Percentiles rank a stretch among this genome's conserved stretches.
Evolutionary conservation across 495 filamentous ascomycete genomes (phyloP).

Genomic region (Penicillium waksmanii): DNA sequence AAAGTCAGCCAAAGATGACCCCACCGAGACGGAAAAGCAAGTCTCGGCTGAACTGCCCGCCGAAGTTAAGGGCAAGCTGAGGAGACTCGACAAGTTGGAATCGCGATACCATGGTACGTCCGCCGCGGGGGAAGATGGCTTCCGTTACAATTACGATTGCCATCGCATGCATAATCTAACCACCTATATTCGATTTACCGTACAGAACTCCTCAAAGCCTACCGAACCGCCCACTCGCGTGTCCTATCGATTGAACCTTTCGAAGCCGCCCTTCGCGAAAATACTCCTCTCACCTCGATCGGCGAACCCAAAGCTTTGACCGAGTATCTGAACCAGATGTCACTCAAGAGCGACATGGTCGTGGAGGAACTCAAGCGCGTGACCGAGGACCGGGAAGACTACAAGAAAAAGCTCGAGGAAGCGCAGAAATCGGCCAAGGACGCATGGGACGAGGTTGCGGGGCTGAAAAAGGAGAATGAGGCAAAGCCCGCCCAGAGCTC

Average conservation of each 20-base stretch:
- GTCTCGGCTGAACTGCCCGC: slow-evolving; percentile 65
- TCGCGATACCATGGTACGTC: slow-evolving; percentile 76
- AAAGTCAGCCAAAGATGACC: slow-evolving; percentile 26
- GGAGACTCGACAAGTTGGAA: slow-evolving; percentile 86
- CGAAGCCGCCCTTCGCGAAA: slow-evolving; percentile 85
- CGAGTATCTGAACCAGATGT: slow-evolving; percentile 92
- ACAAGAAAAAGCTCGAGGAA: slow-evolving; percentile 74
- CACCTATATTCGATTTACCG: background rate
- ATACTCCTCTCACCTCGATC: slow-evolving; percentile 88
- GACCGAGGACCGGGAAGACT: slow-evolving; percentile 75
- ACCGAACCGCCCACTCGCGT: slow-evolving; percentile 84
- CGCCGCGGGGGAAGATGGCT: too few relatives aligned
- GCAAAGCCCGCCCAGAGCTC: slow-evolving; percentile 27
- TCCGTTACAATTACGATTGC: background rate
- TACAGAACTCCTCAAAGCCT: slow-evolving; percentile 85
- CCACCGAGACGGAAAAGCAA: slow-evolving; percentile 26
- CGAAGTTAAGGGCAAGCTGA: slow-evolving; percentile 67
- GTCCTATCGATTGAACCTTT: slow-evolving; percentile 88
- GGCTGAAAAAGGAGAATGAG: slow-evolving; percentile 52
- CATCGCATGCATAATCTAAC: background rate
- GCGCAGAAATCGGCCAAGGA: slow-evolving; percentile 67
- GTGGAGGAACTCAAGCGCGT: slow-evolving; percentile 91
- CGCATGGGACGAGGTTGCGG: slow-evolving; percentile 54
- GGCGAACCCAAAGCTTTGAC: slow-evolving; percentile 81
- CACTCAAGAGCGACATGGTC: slow-evolving; percentile 83